These are phyloP conservation scores for Penicillium sp. DNA, from an alignment of 2,329 filamentous ascomycete genomes.

Conservation along the genomic window DNA sequence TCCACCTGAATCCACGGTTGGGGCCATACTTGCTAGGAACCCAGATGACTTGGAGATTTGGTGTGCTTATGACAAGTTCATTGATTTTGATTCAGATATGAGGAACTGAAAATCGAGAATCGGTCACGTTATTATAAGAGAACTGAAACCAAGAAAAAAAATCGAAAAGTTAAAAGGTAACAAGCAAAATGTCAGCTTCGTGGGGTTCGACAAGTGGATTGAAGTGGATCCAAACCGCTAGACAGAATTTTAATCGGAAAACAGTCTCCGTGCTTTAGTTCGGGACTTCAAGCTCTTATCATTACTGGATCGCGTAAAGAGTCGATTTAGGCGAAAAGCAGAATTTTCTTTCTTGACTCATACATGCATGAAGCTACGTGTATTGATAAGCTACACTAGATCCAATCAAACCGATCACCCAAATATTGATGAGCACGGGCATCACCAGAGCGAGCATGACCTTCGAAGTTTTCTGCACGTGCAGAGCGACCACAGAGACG, in stretches of 20 bases:
- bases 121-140: neutral
- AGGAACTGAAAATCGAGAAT: neutral
- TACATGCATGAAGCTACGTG: neutral
- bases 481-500: conserved; percentile 51
- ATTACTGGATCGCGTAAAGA: too few relatives aligned
- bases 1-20: neutral
- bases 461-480: conserved; percentile 54
- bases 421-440: conserved; percentile 48
- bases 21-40: conserved; percentile 6
- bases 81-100: neutral
- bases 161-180: neutral
- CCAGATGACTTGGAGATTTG: too few relatives aligned
- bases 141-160: neutral
- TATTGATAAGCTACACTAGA: conserved; percentile 21
- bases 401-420: conserved; percentile 47
- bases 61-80: neutral
- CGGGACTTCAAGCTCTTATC: too few relatives aligned
- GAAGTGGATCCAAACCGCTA: neutral
- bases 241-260: conserved; percentile 2
- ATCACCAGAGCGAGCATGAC: conserved; percentile 54
- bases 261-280: neutral
- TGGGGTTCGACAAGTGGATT: neutral
- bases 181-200: neutral
- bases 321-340: neutral
- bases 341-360: neutral